Conservation (phyloP, 1,284 basidiomycete species). For the Papiliotrema flavescens region DNA sequence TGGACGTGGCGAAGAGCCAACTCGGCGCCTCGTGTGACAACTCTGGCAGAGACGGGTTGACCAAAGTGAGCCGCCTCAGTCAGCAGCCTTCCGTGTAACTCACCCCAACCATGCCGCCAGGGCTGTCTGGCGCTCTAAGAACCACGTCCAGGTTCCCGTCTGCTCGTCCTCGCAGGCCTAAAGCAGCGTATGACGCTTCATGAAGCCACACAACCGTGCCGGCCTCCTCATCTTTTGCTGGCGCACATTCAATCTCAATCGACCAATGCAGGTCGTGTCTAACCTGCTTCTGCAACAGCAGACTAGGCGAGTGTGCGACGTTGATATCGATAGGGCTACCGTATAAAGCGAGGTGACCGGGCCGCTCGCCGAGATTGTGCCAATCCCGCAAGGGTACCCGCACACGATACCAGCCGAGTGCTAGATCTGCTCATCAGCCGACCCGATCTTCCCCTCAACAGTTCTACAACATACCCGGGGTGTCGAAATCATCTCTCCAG, state of each 20-base stretch:
- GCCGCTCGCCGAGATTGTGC: not conserved
- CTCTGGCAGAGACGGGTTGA: no score
- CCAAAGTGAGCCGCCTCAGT: no score
- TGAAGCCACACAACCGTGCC: conserved; percentile 15
- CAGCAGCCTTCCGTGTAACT: not conserved
- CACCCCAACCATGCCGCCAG: not conserved
- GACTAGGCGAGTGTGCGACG: not conserved
- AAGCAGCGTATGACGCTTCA: conserved; percentile 3
- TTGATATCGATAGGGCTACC: not conserved
- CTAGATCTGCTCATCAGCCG: conserved; percentile 5
- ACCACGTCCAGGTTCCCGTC: conserved; percentile 2
- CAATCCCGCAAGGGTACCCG: conserved; percentile 2
- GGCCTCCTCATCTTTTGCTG: conserved; percentile 11
- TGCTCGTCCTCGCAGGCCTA: not conserved
- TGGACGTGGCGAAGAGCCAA: no score
- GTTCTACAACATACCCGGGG: conserved; percentile 6
- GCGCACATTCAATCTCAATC: conserved; percentile 2
- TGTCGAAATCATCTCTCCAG: conserved; percentile 14
- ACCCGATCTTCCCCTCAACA: not conserved
- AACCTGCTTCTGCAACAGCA: conserved; percentile 5
- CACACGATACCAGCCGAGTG: conserved; percentile 10
- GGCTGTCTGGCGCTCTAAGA: not conserved
- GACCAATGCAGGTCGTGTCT: conserved; percentile 4
- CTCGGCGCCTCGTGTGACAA: no score
- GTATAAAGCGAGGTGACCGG: conserved; percentile 4